Percentiles rank a stretch among this genome's conserved stretches.
Conservation (phyloP, 2,329 filamentous ascomycete genomes). For the Chrysosphaeria jannelii region DNA sequence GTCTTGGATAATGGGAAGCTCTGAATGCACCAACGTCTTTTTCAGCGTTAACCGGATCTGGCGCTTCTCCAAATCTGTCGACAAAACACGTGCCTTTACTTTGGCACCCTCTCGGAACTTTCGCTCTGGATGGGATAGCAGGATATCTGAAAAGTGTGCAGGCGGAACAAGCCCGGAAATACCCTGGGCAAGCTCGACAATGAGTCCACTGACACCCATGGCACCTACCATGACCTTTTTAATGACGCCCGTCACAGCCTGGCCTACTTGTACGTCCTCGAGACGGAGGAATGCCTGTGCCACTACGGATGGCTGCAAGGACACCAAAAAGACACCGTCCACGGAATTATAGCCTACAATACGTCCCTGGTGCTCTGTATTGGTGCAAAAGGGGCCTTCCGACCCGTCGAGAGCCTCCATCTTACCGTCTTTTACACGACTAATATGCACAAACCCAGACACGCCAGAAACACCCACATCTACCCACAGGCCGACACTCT, state of each 20-base stretch:
- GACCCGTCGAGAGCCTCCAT: slow-evolving; percentile 53
- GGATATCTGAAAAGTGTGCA: slow-evolving; percentile 65
- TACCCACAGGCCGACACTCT: slow-evolving; percentile 54
- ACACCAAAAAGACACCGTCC: slow-evolving; percentile 63
- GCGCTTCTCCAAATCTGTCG: slow-evolving; percentile 41
- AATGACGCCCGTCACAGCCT: slow-evolving; percentile 52
- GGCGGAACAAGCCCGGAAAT: slow-evolving; percentile 74
- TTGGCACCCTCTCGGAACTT: slow-evolving; percentile 73
- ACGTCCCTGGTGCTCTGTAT: slow-evolving; percentile 49
- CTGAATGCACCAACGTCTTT: slow-evolving; percentile 79
- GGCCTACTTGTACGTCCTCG: slow-evolving; percentile 62
- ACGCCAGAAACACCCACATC: slow-evolving; percentile 36
- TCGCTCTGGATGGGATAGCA: slow-evolving; percentile 75
- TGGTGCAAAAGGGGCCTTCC: slow-evolving; percentile 49
- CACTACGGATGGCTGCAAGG: slow-evolving; percentile 53
- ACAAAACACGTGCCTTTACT: slow-evolving; percentile 64
- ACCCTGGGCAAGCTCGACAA: slow-evolving; percentile 60
- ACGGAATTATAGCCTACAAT: slow-evolving; percentile 66
- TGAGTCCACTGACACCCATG: slow-evolving; percentile 49
- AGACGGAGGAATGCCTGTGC: slow-evolving; percentile 76
- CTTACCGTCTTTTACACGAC: slow-evolving; percentile 66
- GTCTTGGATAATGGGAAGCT: slow-evolving; percentile 45
- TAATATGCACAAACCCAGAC: slow-evolving; percentile 83
- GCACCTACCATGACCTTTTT: slow-evolving; percentile 58
- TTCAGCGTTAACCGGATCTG: slow-evolving; percentile 74